Evolutionary conservation across 139 green algal genomes (phyloP), one percentile per base, ranked within the genome.

Genomic region (Chlorella sp.): DNA sequence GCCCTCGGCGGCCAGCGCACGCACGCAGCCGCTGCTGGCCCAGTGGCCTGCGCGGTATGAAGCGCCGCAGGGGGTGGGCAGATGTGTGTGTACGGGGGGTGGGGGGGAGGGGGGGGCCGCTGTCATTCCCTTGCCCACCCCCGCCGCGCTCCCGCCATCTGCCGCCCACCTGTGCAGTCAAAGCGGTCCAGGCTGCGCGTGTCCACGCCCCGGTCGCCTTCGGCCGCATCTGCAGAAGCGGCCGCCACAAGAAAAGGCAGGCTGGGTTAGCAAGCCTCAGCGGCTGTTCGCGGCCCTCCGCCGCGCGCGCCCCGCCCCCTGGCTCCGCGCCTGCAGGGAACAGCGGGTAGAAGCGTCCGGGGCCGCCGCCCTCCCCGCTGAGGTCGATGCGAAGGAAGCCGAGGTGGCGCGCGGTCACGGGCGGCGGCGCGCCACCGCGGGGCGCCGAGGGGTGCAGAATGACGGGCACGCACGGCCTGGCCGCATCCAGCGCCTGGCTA

Each of bases 391-490:
- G 53, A 25, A 75, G 69, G 53, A 75, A 75, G 53, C 69, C 69
- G 1, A 75, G 38, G 69, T 75, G 69, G n/a, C 69, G 51, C 17
- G 69, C 69, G 14, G 69, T 75, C 14, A 75, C 55, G 1, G 69
- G 53, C 14, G 38, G 53, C 15, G 69, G 25, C n/a, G n/a, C 41
- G 11, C 45, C 68, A 23, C 69, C 69, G 7, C 69, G 69, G 6
- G 69, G 69, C 40, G 41, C 69, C 8, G 69, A 75, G 8, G 69
- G 69, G 69, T 75, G 69, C 69, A 75, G 69, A 38, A 75, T 75
- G 51, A 75, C 69, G 0, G 69, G 69, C 27, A 75, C 69, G 1
- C 38, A 56, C 6, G 69, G 69, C 38, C 33, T 38, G 17, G 29
- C 41, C 2, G 53, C 27, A 19, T 75, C 69, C n/a, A 75, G 38